Evolutionary conservation across 1,284 basidiomycete genomes (phyloP).

Genomic region (Cryptococcus wingfieldii): DNA sequence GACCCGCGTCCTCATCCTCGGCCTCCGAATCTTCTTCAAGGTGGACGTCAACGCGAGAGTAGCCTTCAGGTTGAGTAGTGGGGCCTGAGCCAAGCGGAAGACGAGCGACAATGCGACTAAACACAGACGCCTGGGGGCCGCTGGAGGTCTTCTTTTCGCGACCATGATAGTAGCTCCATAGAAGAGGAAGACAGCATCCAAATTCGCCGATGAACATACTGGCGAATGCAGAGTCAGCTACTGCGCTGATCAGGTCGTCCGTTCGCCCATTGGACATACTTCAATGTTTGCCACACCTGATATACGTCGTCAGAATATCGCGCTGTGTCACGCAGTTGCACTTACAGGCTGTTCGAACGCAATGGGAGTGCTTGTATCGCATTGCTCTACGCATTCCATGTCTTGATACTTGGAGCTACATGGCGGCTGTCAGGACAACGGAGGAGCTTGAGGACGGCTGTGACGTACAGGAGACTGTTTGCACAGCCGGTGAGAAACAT

Average conservation of each 20-base stretch:
- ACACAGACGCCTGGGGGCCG: slow-evolving; percentile 17
- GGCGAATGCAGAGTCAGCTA: slow-evolving; percentile 18
- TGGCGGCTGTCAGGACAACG: not conserved
- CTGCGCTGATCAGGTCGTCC: not conserved
- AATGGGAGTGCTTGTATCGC: slow-evolving; percentile 54
- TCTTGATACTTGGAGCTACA: slow-evolving; percentile 53
- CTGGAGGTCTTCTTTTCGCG: slow-evolving; percentile 2
- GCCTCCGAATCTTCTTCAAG: slow-evolving; percentile 13
- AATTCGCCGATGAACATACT: slow-evolving; percentile 76
- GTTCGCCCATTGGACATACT: slow-evolving; percentile 57
- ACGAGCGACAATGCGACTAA: slow-evolving; percentile 21
- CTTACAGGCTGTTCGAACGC: slow-evolving; percentile 75
- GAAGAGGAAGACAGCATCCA: slow-evolving; percentile 79
- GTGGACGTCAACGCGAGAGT: slow-evolving; percentile 20
- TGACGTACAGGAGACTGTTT: slow-evolving; percentile 46
- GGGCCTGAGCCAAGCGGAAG: slow-evolving; percentile 16
- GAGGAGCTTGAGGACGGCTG: not conserved
- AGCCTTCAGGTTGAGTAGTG: slow-evolving; percentile 16
- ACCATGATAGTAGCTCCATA: slow-evolving; percentile 56
- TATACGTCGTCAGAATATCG: not conserved
- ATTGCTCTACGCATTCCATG: slow-evolving; percentile 94
- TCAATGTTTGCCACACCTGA: slow-evolving; percentile 81
- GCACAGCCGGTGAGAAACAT: slow-evolving; percentile 54
- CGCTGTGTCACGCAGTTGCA: not conserved
- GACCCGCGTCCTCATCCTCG: slow-evolving; percentile 14